Evolutionary conservation across 208 protist species (phyloP).

Genomic region (Trypanosoma platydactyli): DNA sequence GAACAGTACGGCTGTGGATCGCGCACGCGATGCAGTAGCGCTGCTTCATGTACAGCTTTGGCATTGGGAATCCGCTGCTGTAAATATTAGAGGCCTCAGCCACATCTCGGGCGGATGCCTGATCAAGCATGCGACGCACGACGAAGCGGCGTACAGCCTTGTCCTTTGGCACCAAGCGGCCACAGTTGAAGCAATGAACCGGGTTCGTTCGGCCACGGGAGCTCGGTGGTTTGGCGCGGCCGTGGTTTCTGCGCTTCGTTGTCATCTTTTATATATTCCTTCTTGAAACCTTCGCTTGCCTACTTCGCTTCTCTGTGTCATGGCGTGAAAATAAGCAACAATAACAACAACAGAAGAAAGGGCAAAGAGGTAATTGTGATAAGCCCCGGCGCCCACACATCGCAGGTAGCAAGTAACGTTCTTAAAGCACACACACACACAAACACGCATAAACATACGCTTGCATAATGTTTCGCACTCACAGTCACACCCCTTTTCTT

Average conservation of each 20-base stretch:
- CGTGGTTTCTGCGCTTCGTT: conserved; percentile 93
- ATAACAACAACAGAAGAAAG: conserved; percentile 2
- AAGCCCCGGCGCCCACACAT: no score
- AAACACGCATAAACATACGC: no score
- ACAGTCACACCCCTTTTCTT: background rate
- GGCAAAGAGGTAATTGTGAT: no score
- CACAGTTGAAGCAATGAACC: conserved; percentile 94
- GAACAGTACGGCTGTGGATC: conserved; percentile 98
- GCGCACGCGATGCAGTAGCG: conserved; percentile 99
- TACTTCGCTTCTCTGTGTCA: conserved; percentile 10
- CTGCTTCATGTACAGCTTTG: conserved; percentile 99
- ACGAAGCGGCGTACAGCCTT: conserved; percentile 99
- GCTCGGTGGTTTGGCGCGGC: conserved; percentile 90
- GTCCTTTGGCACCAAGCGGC: conserved; percentile 93
- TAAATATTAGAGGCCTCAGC: conserved; percentile 93
- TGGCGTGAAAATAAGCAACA: background rate
- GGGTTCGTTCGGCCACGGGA: conserved; percentile 89
- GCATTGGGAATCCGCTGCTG: conserved; percentile 92
- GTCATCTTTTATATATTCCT: conserved; percentile 58
- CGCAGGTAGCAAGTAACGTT: no score
- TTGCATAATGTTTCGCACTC: no score
- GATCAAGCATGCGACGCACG: conserved; percentile 98
- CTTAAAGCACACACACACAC: no score
- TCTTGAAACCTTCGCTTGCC: conserved; percentile 3
- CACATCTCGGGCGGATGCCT: conserved; percentile 97